Evolutionary conservation across 2,329 filamentous ascomycete genomes (phyloP).

Genomic region (Emydomyces testavorans): DNA sequence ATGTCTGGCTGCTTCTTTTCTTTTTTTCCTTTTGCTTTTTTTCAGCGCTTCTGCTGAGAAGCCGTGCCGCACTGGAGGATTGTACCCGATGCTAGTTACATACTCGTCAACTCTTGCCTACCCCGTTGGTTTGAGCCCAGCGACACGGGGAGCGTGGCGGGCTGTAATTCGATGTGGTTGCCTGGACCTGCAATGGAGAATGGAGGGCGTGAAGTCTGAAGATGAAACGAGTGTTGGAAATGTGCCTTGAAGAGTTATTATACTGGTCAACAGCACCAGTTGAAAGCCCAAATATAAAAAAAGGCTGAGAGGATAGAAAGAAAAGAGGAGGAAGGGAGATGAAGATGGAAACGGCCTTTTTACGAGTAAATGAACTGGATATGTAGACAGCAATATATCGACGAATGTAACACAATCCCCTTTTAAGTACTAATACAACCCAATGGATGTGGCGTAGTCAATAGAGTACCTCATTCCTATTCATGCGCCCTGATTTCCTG

Average conservation of each 20-base stretch:
- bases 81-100: too few relatives aligned
- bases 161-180: constrained; percentile 6
- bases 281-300: too few relatives aligned
- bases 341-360: too few relatives aligned
- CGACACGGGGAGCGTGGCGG: neutral
- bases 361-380: too few relatives aligned
- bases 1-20: neutral
- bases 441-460: too few relatives aligned
- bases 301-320: too few relatives aligned
- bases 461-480: neutral
- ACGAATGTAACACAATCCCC: too few relatives aligned
- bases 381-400: too few relatives aligned
- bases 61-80: neutral
- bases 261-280: too few relatives aligned
- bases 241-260: neutral
- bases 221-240: neutral
- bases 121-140: neutral
- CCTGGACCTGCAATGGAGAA: neutral
- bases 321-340: too few relatives aligned
- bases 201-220: neutral
- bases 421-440: too few relatives aligned
- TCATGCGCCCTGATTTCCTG: neutral
- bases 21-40: neutral
- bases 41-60: neutral
- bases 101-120: neutral